phyloP scores from a whole-genome alignment of 768 basidiomycete genomes.

The Tricholomella constricta region DNA sequence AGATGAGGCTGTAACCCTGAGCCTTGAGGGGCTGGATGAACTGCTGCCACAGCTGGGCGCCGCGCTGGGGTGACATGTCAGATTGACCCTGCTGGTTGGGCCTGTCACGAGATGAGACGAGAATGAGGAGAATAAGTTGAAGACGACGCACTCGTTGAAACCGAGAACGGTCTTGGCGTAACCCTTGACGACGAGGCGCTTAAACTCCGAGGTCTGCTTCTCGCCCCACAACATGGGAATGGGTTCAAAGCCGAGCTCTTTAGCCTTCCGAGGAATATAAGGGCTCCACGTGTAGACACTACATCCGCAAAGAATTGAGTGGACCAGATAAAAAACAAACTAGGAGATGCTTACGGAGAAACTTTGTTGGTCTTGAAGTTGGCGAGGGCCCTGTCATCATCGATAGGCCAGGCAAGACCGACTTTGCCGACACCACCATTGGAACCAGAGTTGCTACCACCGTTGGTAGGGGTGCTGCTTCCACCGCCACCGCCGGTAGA shows the following conservation, averaged over 20 bases:
- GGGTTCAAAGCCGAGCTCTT: slow-evolving; percentile 50
- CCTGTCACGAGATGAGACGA: slow-evolving; percentile 37
- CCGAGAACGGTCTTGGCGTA: slow-evolving; percentile 57
- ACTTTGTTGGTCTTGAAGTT: slow-evolving; percentile 52
- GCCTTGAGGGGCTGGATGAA: slow-evolving; percentile 59
- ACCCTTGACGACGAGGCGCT: slow-evolving; percentile 44
- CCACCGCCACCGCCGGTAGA: slow-evolving; percentile 10
- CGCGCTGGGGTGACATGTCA: slow-evolving; percentile 54
- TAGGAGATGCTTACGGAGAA: slow-evolving; percentile 35
- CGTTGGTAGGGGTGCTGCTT: slow-evolving; percentile 1
- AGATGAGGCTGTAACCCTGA: slow-evolving; percentile 58
- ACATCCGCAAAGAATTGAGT: not conserved
- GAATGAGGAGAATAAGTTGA: not conserved
- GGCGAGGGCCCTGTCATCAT: slow-evolving; percentile 47
- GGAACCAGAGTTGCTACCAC: slow-evolving; percentile 20
- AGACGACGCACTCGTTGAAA: slow-evolving; percentile 68
- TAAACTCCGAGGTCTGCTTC: slow-evolving; percentile 51
- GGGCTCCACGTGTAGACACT: slow-evolving; percentile 74
- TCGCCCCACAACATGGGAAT: slow-evolving; percentile 75
- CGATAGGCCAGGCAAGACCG: slow-evolving; percentile 70
- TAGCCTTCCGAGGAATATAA: slow-evolving; percentile 40
- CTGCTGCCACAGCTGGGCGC: slow-evolving; percentile 56
- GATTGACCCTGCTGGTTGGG: slow-evolving; percentile 68
- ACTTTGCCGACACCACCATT: slow-evolving; percentile 44
- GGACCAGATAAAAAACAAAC: not conserved